Evolutionary conservation across 1,139 yeast species (phyloP).

Genomic region (Sugiyamaella paludigena): DNA sequence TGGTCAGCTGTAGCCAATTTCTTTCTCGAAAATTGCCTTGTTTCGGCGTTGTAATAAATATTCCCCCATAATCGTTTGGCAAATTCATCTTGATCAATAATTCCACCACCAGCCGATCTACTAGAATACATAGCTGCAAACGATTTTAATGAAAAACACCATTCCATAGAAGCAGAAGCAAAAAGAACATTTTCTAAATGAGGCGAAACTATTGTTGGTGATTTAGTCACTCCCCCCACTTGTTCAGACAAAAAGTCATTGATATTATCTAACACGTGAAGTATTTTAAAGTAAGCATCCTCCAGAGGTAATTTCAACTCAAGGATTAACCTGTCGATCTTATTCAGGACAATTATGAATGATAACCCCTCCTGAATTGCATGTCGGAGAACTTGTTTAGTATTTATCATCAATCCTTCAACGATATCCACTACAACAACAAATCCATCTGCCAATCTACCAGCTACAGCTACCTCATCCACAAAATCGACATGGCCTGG

Average conservation of each 20-base stretch:
- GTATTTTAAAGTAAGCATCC: conserved; percentile 70
- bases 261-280: conserved; percentile 59
- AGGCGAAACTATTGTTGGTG: conserved; percentile 52
- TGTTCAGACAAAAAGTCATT: conserved; percentile 48
- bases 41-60: conserved; percentile 48
- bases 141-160: conserved; percentile 63
- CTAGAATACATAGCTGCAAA: conserved; percentile 58
- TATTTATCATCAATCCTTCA: conserved; percentile 68
- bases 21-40: conserved; percentile 47
- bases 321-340: conserved; percentile 74
- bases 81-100: conserved; percentile 46
- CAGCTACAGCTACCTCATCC: conserved; percentile 65
- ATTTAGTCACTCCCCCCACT: not conserved
- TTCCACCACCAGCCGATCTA: conserved; percentile 26
- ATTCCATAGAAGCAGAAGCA: conserved; percentile 61
- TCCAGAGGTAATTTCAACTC: conserved; percentile 73
- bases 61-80: conserved; percentile 75
- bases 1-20: conserved; percentile 30
- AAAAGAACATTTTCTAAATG: conserved; percentile 64
- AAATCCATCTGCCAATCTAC: conserved; percentile 62
- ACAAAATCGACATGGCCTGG: conserved; percentile 89
- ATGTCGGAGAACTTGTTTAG: conserved; percentile 49
- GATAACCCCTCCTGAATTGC: conserved; percentile 51
- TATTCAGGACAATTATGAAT: conserved; percentile 66
- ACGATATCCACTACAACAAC: conserved; percentile 76